Evolutionary conservation across 768 basidiomycete genomes (phyloP).

Genomic region (Xerocomellus intermedius): DNA sequence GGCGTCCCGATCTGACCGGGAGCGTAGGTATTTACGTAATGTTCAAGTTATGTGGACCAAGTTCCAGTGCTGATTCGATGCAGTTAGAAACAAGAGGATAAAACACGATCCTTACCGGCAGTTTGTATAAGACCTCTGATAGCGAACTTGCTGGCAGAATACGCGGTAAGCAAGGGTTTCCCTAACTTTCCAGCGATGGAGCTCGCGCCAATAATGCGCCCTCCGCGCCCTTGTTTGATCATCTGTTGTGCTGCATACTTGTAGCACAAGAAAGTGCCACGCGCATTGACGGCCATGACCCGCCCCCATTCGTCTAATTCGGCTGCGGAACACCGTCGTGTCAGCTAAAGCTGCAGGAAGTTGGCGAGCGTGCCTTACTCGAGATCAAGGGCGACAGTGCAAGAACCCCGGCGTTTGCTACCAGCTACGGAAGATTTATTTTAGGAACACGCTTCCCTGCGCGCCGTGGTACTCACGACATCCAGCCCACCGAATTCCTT

Average conservation of each 20-base stretch:
- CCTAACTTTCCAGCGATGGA: slow-evolving; percentile 30
- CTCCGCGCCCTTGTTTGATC: slow-evolving; percentile 39
- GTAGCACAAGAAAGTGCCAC: slow-evolving; percentile 39
- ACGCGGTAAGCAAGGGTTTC: neutral
- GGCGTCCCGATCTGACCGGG: slow-evolving; percentile 33
- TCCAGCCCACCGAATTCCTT: slow-evolving; percentile 41
- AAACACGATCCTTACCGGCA: slow-evolving; percentile 25
- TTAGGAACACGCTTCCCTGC: neutral
- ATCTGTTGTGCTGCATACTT: slow-evolving; percentile 39
- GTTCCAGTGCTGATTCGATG: slow-evolving; percentile 21
- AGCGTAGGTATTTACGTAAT: slow-evolving; percentile 42
- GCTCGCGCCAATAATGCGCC: slow-evolving; percentile 37
- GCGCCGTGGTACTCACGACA: slow-evolving; percentile 35
- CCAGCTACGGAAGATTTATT: slow-evolving; percentile 2
- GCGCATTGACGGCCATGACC: slow-evolving; percentile 37
- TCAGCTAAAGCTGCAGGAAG: neutral
- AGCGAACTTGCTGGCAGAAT: slow-evolving; percentile 34
- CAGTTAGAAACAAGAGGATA: neutral
- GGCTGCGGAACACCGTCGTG: slow-evolving; percentile 16
- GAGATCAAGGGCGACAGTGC: neutral
- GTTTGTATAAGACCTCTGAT: slow-evolving; percentile 39
- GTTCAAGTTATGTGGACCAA: slow-evolving; percentile 25
- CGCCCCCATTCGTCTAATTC: slow-evolving; percentile 39
- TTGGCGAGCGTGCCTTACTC: neutral
- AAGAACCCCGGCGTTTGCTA: slow-evolving; percentile 16